Evolutionary conservation across 2,329 filamentous ascomycete genomes (phyloP).

Genomic region (Tolypocladium guangdongense): DNA sequence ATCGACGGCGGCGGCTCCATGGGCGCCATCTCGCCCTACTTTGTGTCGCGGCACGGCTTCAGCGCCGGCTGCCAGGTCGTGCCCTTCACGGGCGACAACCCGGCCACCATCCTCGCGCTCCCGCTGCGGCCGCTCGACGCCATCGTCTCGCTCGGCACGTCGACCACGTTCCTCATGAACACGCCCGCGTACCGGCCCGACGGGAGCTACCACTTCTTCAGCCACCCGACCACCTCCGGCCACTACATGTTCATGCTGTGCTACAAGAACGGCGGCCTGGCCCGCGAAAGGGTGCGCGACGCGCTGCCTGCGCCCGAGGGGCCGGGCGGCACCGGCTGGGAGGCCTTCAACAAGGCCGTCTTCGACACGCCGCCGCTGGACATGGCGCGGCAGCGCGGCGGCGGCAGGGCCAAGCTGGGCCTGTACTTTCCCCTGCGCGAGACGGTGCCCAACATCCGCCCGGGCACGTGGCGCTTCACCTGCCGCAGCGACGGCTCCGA

Average conservation of each 20-base stretch:
- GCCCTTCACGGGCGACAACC: conserved; percentile 93
- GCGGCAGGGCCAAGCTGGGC: conserved; percentile 61
- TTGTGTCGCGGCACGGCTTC: conserved; percentile 70
- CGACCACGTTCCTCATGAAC: conserved; percentile 95
- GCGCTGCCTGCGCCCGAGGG: conserved; percentile 49
- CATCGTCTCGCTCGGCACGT: conserved; percentile 90
- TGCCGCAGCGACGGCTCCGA: conserved; percentile 44
- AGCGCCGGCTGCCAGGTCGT: conserved; percentile 61
- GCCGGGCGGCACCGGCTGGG: conserved; percentile 50
- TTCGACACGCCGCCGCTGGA: conserved; percentile 59
- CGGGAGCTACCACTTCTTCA: conserved; percentile 93
- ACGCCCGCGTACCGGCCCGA: conserved; percentile 86
- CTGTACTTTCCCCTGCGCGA: conserved; percentile 94
- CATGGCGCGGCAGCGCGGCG: conserved; percentile 27
- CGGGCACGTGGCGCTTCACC: conserved; percentile 79
- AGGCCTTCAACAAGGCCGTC: conserved; percentile 65
- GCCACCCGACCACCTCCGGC: conserved; percentile 81
- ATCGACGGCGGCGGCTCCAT: conserved; percentile 72
- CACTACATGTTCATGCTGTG: conserved; percentile 99
- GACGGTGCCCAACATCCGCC: conserved; percentile 82
- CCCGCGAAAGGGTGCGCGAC: conserved; percentile 82
- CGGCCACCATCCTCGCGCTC: conserved; percentile 83
- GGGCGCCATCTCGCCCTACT: conserved; percentile 69
- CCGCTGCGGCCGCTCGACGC: conserved; percentile 81
- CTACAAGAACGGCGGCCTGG: conserved; percentile 96